Conservation (phyloP, 1,139 yeast species). For the Magnusiomyces suaveolens region DNA sequence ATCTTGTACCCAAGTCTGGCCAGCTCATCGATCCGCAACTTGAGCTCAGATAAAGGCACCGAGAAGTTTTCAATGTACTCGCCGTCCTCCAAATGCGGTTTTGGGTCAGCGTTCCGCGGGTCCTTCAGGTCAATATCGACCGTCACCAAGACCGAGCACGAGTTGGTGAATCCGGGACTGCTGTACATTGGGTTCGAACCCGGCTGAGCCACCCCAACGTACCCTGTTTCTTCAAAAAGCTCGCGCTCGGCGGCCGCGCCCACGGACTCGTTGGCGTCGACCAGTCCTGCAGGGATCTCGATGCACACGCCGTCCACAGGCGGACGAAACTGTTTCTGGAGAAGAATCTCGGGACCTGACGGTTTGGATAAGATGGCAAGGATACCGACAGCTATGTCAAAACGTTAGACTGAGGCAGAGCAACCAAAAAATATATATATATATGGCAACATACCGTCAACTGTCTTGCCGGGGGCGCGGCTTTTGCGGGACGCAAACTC, state of each 20-base stretch:
- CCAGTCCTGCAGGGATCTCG: conserved; percentile 90
- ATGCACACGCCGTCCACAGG: conserved; percentile 82
- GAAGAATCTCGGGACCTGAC: conserved; percentile 47
- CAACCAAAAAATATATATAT: no score
- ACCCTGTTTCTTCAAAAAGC: conserved; percentile 86
- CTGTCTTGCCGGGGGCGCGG: conserved; percentile 51
- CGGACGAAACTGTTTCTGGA: conserved; percentile 86
- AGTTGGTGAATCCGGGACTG: conserved; percentile 82
- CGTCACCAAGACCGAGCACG: conserved; percentile 71
- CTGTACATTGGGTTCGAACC: conserved; percentile 42
- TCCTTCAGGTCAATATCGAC: conserved; percentile 65
- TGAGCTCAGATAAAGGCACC: conserved; percentile 53
- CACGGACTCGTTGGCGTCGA: conserved; percentile 72
- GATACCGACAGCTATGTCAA: conserved; percentile 50
- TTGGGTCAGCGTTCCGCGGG: conserved; percentile 57
- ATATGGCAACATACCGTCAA: conserved; percentile 61
- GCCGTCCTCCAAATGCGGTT: conserved; percentile 70
- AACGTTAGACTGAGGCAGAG: no score
- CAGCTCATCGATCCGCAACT: conserved; percentile 44
- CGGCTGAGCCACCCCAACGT: conserved; percentile 49
- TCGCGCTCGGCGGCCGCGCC: conserved; percentile 81
- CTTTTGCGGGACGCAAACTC: conserved; percentile 85
- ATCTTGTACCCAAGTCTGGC: conserved; percentile 58
- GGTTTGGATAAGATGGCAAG: conserved; percentile 55
- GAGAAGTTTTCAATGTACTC: conserved; percentile 79